Evolutionary conservation across 257 asterid species (phyloP).

Genomic region (Solanum pinnatisectum): DNA sequence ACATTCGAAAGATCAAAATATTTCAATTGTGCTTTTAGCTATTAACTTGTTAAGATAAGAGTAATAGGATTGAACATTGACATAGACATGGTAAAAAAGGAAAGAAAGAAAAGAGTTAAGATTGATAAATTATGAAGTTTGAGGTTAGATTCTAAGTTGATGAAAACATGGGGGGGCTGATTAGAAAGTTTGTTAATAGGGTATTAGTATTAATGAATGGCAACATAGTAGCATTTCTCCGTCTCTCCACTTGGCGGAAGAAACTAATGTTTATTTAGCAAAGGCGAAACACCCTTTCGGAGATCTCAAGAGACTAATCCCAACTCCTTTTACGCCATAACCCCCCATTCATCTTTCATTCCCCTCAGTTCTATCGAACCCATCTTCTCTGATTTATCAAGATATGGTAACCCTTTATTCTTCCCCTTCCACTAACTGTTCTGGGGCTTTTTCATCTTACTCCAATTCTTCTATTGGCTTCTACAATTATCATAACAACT

Average conservation of each 20-base stretch:
- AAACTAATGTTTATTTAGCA: neutral
- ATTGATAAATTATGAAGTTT: neutral
- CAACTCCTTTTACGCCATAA: slow-evolving; percentile 2
- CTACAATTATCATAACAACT: slow-evolving; percentile 11
- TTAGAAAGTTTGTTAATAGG: neutral
- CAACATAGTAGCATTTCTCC: neutral
- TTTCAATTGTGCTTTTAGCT: neutral
- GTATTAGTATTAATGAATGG: neutral
- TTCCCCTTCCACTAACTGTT: slow-evolving; percentile 40
- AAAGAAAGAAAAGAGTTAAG: neutral
- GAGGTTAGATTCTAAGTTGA: neutral
- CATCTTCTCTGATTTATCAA: neutral
- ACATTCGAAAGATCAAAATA: no score
- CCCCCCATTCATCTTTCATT: neutral
- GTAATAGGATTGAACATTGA: neutral
- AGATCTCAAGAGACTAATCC: slow-evolving; percentile 74
- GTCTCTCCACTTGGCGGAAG: neutral
- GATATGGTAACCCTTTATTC: slow-evolving; percentile 44
- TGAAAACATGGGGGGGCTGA: neutral
- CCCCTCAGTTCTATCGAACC: neutral
- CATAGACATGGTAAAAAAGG: neutral
- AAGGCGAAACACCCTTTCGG: slow-evolving; percentile 57
- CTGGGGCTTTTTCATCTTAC: slow-evolving; percentile 11
- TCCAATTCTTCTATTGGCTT: slow-evolving; percentile 33
- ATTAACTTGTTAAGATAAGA: neutral